These are phyloP conservation scores for Exophiala aquamarina DNA, from an alignment of 2,329 filamentous ascomycete genomes.

Conservation along the genomic window DNA sequence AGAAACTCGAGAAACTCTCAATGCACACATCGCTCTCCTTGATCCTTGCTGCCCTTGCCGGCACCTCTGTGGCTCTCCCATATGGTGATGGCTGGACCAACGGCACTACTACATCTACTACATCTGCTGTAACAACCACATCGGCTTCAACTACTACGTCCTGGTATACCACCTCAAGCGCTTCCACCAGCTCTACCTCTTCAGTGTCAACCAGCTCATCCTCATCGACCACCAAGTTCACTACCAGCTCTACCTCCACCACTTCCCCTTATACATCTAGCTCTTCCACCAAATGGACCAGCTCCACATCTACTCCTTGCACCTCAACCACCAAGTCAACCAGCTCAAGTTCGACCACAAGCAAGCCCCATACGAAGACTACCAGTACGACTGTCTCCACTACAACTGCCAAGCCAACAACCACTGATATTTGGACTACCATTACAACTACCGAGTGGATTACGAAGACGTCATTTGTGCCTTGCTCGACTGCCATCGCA, in stretches of 20 bases:
- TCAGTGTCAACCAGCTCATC: not conserved
- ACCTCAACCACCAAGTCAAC: slow-evolving; percentile 4
- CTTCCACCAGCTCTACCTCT: slow-evolving; percentile 5
- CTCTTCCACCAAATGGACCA: slow-evolving; percentile 7
- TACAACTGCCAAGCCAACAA: slow-evolving; percentile 9
- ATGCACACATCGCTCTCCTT: slow-evolving; percentile 21
- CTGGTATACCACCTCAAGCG: not conserved
- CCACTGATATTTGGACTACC: slow-evolving; percentile 17
- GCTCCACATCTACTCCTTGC: not conserved
- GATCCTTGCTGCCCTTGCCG: slow-evolving; percentile 24
- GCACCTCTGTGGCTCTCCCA: slow-evolving; percentile 26
- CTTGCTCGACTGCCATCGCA: slow-evolving; percentile 35
- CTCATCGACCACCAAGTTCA: slow-evolving; percentile 10
- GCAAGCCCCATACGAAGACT: slow-evolving; percentile 11
- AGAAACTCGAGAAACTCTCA: too few relatives aligned
- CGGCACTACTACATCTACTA: slow-evolving; percentile 11
- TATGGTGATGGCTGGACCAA: slow-evolving; percentile 15
- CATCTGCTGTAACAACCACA: slow-evolving; percentile 5
- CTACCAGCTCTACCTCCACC: slow-evolving; percentile 1
- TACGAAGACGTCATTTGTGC: slow-evolving; percentile 34
- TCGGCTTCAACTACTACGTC: slow-evolving; percentile 6
- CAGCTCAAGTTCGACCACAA: not conserved
- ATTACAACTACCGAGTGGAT: slow-evolving; percentile 32
- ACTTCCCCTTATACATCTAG: slow-evolving; percentile 1
- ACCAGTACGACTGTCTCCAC: slow-evolving; percentile 9